Evolutionary conservation across 495 filamentous ascomycete genomes (phyloP).

Genomic region (Aspergillus funiculosus): DNA sequence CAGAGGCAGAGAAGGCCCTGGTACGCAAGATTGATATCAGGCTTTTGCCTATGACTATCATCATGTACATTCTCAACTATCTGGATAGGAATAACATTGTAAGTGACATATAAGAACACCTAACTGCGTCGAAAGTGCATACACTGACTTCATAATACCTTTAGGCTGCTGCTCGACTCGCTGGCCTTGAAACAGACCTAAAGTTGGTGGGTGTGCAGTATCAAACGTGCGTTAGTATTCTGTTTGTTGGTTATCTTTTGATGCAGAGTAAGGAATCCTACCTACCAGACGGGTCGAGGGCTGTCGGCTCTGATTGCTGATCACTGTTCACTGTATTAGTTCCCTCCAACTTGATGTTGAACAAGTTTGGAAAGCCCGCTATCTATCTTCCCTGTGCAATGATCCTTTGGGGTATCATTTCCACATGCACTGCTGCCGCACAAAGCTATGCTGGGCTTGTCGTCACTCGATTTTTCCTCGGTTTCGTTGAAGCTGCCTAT

Average conservation of each 20-base stretch:
- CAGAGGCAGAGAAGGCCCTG: constrained; percentile 43
- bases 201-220: constrained; percentile 45
- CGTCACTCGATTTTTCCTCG: constrained; percentile 60
- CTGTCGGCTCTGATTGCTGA: no score
- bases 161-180: constrained; percentile 44
- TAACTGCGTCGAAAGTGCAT: no score
- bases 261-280: constrained; percentile 45
- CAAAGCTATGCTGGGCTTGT: constrained; percentile 53
- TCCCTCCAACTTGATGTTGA: constrained; percentile 39
- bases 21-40: constrained; percentile 60
- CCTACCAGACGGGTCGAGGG: no score
- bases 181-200: constrained; percentile 48
- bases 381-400: constrained; percentile 59
- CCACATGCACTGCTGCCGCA: constrained; percentile 50
- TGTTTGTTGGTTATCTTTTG: constrained; percentile 65
- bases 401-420: constrained; percentile 63
- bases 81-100: constrained; percentile 63
- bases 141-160: constrained; percentile 2
- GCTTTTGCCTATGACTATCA: constrained; percentile 55
- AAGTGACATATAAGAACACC: constrained; percentile 15
- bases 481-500: constrained; percentile 49
- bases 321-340: no score
- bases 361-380: constrained; percentile 47
- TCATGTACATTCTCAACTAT: constrained; percentile 81
- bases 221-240: constrained; percentile 57